Evolutionary conservation across 2,329 filamentous ascomycete genomes (phyloP).

Genomic region (Blastomyces parvus): DNA sequence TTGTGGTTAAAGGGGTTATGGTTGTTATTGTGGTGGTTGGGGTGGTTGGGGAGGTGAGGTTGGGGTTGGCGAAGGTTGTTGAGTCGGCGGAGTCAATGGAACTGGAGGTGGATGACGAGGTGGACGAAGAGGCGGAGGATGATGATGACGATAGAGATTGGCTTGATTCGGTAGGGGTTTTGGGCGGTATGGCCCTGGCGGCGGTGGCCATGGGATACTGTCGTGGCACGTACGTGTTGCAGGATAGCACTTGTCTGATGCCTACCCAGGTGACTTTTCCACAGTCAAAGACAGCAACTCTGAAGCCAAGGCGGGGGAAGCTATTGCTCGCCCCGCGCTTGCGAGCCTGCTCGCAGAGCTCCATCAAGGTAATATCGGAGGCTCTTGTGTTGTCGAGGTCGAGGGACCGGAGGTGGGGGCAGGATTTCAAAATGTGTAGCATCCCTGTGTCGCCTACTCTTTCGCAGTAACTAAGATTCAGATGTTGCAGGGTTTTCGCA

Average conservation of each 20-base stretch:
- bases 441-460: conserved; percentile 73
- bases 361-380: conserved; percentile 73
- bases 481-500: conserved; percentile 59
- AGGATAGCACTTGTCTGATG: conserved; percentile 72
- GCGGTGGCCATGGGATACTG: conserved; percentile 23
- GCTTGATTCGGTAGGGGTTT: conserved; percentile 27
- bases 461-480: conserved; percentile 87
- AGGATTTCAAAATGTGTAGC: conserved; percentile 69
- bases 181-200: conserved; percentile 20
- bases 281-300: conserved; percentile 82
- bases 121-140: conserved; percentile 7
- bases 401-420: conserved; percentile 57
- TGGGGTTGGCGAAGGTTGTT: background rate
- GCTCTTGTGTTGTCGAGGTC: conserved; percentile 92
- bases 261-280: conserved; percentile 88
- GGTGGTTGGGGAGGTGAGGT: background rate
- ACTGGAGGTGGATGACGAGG: background rate
- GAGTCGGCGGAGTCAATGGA: background rate
- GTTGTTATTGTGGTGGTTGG: background rate
- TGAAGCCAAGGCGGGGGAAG: conserved; percentile 54
- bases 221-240: conserved; percentile 65
- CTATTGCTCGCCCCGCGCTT: conserved; percentile 48
- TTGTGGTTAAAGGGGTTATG: background rate
- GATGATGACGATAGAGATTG: conserved; percentile 11
- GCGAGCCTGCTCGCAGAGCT: conserved; percentile 72